These are phyloP conservation scores for Aspergillus neoniger DNA, from an alignment of 2,329 filamentous ascomycete genomes.

Conservation along the genomic window DNA sequence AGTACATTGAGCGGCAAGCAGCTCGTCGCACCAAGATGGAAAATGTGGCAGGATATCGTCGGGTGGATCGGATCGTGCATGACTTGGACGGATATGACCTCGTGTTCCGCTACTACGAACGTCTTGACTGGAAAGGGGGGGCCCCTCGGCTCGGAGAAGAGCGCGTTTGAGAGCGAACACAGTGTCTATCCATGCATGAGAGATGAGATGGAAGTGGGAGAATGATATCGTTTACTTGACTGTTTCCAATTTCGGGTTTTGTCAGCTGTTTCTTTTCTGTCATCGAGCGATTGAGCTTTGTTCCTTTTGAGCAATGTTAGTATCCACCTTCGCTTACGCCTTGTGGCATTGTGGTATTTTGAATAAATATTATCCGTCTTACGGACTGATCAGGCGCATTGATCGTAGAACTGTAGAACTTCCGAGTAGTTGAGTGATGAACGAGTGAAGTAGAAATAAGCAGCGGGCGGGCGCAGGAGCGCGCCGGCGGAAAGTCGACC, in stretches of 20 bases:
- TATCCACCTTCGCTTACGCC: neutral
- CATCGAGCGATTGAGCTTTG: conserved; percentile 2
- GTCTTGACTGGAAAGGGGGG: conserved; percentile 74
- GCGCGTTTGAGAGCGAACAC: conserved; percentile 16
- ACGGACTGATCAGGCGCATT: no score
- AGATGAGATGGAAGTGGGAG: conserved; percentile 3
- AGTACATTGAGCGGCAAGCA: conserved; percentile 48
- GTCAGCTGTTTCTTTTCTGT: neutral
- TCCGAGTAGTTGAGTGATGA: neutral
- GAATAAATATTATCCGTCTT: neutral
- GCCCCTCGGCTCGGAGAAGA: conserved; percentile 63
- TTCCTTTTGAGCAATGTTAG: neutral
- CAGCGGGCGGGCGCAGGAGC: neutral
- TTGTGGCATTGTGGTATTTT: neutral
- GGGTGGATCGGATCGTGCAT: conserved; percentile 93
- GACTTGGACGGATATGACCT: conserved; percentile 97
- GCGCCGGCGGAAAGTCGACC: neutral
- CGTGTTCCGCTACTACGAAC: conserved; percentile 94
- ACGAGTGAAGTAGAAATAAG: neutral
- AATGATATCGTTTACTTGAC: conserved; percentile 1
- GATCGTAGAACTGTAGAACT: neutral
- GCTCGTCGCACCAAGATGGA: conserved; percentile 64
- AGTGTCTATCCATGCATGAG: neutral
- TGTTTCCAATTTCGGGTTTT: neutral
- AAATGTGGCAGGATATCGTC: conserved; percentile 78